Base-by-base conservation (phyloP, 495 filamentous ascomycete species). In the Chaetomium fimeti region DNA sequence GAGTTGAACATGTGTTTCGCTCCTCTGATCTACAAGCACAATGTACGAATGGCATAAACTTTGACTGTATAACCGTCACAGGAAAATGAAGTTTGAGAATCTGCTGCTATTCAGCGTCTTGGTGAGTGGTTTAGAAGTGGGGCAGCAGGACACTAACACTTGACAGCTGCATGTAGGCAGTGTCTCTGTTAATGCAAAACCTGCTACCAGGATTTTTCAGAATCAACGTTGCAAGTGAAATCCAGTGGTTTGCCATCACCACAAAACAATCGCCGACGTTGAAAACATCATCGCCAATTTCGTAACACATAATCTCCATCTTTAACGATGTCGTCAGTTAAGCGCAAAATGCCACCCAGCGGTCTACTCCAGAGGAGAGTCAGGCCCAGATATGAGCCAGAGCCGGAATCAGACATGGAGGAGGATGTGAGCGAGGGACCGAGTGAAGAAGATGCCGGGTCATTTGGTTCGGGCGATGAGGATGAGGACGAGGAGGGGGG, bases 321-420 rank as follows among this genome's bases (percentile, higher is more conserved):
- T 20, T 22, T 36, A 22, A 67, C 24, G 7, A 76, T 76, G 75
- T 63, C 68, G 32, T 62, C 73, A 0, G 40, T 61, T 29, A 77
- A 77, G 48, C 67, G 75, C 16, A 77, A 76, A 69, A 47, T 63
- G 9, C 67, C 64, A 13, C 48, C 65, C 6, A 28, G 67, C 47
- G 66, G 55, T 20, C 42, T 63, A 27, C 72, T 90, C 11, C 82
- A 88, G 68, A 79, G 86, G 62, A 80, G 87, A 49, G 83, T 89
- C 40, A 82, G 82, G 47, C 83, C 85, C 0, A 76, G 82, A 38
- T 80, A 79, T 40, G 86, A 84, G 47, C 71, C 73, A 3, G 80
- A 84, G 59, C 82, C 83, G 0, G 85, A 88, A 3, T 78, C 84
- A 28, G 84, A 84, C 7, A 60, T 66, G 24, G 74, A 73, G 45